Evolutionary conservation across 2,329 filamentous ascomycete species (phyloP), one percentile per base, ranked within the genome.

Genomic region (Cryphonectria japonica): DNA sequence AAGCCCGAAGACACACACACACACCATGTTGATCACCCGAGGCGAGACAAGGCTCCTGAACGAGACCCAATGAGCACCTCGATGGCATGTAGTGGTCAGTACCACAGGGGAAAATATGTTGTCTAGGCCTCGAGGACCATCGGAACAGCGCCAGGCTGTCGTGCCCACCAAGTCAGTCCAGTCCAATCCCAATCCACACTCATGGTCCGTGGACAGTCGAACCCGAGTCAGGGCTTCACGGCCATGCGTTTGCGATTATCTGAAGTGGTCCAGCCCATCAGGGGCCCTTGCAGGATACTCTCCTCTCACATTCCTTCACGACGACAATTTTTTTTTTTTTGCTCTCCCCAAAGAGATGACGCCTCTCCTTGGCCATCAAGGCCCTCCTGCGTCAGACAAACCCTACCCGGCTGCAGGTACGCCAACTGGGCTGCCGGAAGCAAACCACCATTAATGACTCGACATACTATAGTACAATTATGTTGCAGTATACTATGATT

Each of bases 361-460:
- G 13, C 46, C 46, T 50, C 19, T 26, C 65, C 34, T 67, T 9
- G 34, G 63, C 63, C 64, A 54, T 54, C 32, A 66, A 14, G 26
- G 64, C 43, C 26, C 64, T 52, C 46, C 46, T 50, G 4, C 4
- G 9, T 22, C 43, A n/a, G 26, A 46, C 63, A 34, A 50, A 50
- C 63, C 43, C 63, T 50, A 26, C 41, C 54, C 26, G 64, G 71
- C 71, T 72, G 71, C 71, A 72, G 71, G 71, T 72, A 70, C 71
- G 66, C 65, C 68, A 65, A 72, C 65, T 70, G 64, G 66, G 65
- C 50, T 68, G 43, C 37, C 57, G 34, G 68, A 43, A 59, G 39
- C 16, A 43, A 39, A 61, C 34, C 29, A 39, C 11, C 22, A 37
- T 32, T 32, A 16, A 11, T 57, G 41, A 41, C n/a, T 37, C 46